Base-by-base conservation (phyloP, 179 eudicot species). In the Drosera spatulata region DNA sequence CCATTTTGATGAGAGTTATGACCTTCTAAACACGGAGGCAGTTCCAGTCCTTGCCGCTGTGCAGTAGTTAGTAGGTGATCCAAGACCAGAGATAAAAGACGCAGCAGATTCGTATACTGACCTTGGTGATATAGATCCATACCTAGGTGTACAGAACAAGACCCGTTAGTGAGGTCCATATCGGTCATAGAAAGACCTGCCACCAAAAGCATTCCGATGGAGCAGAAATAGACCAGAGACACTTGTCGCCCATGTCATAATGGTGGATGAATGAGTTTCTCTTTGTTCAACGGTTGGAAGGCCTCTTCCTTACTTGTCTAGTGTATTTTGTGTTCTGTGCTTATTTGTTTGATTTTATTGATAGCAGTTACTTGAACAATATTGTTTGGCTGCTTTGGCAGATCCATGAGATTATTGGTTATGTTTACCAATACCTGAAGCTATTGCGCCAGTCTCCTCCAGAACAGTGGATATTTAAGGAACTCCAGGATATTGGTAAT, bases 391-490 rank as follows among this genome's bases (percentile, higher is more conserved):
- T 73, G 62, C 51, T 59, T 55, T 39, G 37, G 53, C 79, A 91
- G 98, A 79, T 93, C 39, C 75, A 69, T 77, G 96, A 86, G 69
- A 81, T 93, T 64, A 80, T 89, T 75, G 90, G 90, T 55, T 86
- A 72, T 67, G 69, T 86, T 55, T 93, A 89, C 70, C 96, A 93
- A 74, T 93, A 80, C 78, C 76, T 93, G 69, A 86, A 93, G 71
- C 69, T 88, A 46, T 65, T 88, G 76, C 89, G 68, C 60, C 75
- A 76, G 76, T 73, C 77, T 79, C 76, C 87, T 79, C 93, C 91
- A 55, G 86, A 89, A 69, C 79, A 88, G 73, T 89, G 99, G 99
- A 89, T 89, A 48, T 93, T 74, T 58, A 84, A 84, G 79, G 99
- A 93, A 77, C 99, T 93, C 63, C 86, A 93, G 73, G 89, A 89